Base-by-base conservation (phyloP, 192 early-diverging fungal genomes). In the Podila epicladia region DNA sequence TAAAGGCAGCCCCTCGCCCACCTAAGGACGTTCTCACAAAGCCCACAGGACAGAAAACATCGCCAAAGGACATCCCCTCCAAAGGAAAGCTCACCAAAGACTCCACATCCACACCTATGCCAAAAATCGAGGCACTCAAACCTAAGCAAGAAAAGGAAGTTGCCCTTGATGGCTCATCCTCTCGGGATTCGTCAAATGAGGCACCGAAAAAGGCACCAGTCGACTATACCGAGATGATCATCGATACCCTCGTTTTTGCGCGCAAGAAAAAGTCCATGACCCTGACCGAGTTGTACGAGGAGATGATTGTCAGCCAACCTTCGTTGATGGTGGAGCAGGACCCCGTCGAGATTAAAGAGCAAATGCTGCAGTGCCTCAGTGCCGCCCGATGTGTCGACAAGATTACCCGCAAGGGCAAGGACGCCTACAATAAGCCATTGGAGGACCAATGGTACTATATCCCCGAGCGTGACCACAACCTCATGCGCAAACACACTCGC, bases 361-460 rank as follows among this genome's bases (percentile, higher is more conserved):
- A 82, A 13, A 83, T 89, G 58, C 32, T 70, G 8, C 50, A 74
- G 5, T 82, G 85, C 28, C 69, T 89, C 15, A 78, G 71, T n/a
- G 75, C 78, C 0, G 74, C 73, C 7, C 74, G 82, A 2, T 89
- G 79, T 55, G 86, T 89, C 32, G 87, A 85, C 55, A 84, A 87
- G 62, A 89, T 89, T 24, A 70, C 82, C 15, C 84, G 87, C 33
- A 89, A 83, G 20, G 87, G 87, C 49, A 89, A 89, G 73, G 86
- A 86, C 17, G 87, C 87, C 1, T 86, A 89, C 60, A 86, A 86
- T 51, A 85, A 86, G 24, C 87, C 87, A 20, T 74, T 84, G 58
- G 87, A 89, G 65, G 82, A 82, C 59, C 79, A 87, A 8, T 86
- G 86, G 67, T 89, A 89, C 55, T 89, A 89, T 73, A 84, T 77